Base-by-base conservation (phyloP, 306 rosid species). In the Cicer cuneatum region DNA sequence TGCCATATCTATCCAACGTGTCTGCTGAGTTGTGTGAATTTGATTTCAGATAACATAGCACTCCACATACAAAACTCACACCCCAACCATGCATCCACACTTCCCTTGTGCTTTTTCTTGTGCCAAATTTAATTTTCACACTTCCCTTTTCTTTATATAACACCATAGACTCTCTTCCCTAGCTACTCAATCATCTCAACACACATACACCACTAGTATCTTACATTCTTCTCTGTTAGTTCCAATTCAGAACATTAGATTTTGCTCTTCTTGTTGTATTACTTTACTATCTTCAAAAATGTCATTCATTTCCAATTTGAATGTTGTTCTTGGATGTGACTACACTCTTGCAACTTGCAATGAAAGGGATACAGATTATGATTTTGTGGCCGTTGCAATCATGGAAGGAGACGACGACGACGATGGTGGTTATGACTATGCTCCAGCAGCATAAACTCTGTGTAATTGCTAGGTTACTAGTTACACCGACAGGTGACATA, bases 381-480 rank as follows among this genome's bases (percentile, higher is more conserved):
- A 29, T 3, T 29, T 29, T 29, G 33, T 29, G 33, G 5, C 5
- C 0, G 33, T 29, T 29, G 71, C 65, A 13, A 59, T 13, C 35
- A 47, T 35, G 42, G 78, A 72, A 63, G 69, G 49, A 39, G 76
- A 59, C 1, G 83, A 83, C 33, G 88, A 83, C 0, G 86, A 86
- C 0, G 85, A 80, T 10, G 87, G 52, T 4, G 60, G 29, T 14
- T 84, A 71, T 46, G 90, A 84, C 61, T 86, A 74, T 33, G 90
- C 92, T 63, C 90, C 88, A 0, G 89, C 90, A 16, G 90, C 93
- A 64, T 77, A 69, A 76, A 77, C 63, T 56, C 38, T 11, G 7
- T 9, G 12, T 66, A 7, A 42, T 7, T 24, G 13, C 71, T 73
- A 24, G 40, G 64, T 5, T 57, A 58, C 10, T 42, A 42, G 15